These are phyloP conservation scores for Trypethelium eluteriae DNA, from an alignment of 495 filamentous ascomycete genomes.

Conservation along the genomic window DNA sequence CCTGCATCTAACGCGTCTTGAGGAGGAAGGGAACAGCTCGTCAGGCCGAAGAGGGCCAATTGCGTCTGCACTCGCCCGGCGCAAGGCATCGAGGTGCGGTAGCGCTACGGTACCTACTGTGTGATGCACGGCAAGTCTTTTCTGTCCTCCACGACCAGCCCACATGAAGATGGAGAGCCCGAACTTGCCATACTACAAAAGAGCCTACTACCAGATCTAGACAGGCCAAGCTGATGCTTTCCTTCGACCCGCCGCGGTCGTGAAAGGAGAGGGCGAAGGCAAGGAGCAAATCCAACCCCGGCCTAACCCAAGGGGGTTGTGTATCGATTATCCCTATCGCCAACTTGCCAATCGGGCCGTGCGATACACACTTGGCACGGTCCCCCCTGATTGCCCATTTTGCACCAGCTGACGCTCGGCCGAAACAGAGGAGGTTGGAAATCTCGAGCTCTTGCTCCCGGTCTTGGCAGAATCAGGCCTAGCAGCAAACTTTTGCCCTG, in stretches of 20 bases:
- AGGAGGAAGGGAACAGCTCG: neutral
- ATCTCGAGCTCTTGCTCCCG: neutral
- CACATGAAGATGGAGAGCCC: neutral
- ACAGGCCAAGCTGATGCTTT: neutral
- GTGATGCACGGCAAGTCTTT: conserved; percentile 5
- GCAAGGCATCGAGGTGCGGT: neutral
- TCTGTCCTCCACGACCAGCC: neutral
- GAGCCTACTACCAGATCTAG: neutral
- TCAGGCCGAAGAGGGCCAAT: neutral
- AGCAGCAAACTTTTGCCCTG: conserved; percentile 4
- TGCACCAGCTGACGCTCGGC: conserved; percentile 9
- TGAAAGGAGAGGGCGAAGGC: neutral
- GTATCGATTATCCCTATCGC: neutral
- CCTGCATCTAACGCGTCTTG: neutral
- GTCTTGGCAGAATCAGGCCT: neutral
- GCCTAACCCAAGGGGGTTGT: conserved; percentile 2
- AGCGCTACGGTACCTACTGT: neutral
- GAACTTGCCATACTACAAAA: neutral
- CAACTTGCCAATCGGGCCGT: conserved; percentile 7
- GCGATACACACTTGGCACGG: conserved; percentile 9
- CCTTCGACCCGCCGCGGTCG: neutral
- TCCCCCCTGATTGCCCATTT: conserved; percentile 6
- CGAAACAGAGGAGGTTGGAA: conserved; percentile 8
- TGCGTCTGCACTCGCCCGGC: neutral
- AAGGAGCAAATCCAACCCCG: neutral